phyloP scores from a whole-genome alignment of 805 yeast species.

The Tetrapisispora arboricola region DNA sequence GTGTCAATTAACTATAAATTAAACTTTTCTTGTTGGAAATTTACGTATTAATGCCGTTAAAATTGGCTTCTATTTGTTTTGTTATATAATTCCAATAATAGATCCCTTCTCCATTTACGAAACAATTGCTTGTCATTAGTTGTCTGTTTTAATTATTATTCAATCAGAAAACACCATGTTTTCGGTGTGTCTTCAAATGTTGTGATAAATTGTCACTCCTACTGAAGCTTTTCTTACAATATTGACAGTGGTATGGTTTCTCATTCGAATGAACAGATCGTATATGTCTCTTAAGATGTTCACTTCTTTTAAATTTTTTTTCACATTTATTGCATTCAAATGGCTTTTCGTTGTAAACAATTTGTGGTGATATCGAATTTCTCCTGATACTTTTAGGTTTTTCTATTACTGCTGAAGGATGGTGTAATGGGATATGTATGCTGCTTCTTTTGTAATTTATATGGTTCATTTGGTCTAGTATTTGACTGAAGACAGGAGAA shows the following conservation, averaged over 20 bases:
- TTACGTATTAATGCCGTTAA: too few species aligned
- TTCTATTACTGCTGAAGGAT: not conserved
- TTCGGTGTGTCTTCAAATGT: slow-evolving; percentile 46
- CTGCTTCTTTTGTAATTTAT: not conserved
- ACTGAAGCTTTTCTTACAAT: slow-evolving; percentile 53
- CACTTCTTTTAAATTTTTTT: slow-evolving; percentile 47
- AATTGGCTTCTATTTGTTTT: too few species aligned
- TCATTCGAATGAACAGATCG: slow-evolving; percentile 54
- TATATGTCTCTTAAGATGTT: slow-evolving; percentile 57
- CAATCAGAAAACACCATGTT: slow-evolving; percentile 22
- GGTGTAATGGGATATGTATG: not conserved
- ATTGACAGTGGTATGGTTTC: slow-evolving; percentile 47
- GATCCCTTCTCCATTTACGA: too few species aligned
- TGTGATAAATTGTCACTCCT: slow-evolving; percentile 59
- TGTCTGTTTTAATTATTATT: too few species aligned
- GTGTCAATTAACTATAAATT: too few species aligned
- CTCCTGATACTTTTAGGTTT: not conserved
- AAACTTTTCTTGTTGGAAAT: too few species aligned
- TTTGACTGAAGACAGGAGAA: not conserved
- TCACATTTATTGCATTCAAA: slow-evolving; percentile 31
- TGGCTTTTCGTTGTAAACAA: slow-evolving; percentile 20
- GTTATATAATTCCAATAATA: too few species aligned
- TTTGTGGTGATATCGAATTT: not conserved
- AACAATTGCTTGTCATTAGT: too few species aligned
- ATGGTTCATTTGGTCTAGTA: not conserved